Evolutionary conservation across 495 filamentous ascomycete species (phyloP).

Genomic region (Elaphomyces granulatus): DNA sequence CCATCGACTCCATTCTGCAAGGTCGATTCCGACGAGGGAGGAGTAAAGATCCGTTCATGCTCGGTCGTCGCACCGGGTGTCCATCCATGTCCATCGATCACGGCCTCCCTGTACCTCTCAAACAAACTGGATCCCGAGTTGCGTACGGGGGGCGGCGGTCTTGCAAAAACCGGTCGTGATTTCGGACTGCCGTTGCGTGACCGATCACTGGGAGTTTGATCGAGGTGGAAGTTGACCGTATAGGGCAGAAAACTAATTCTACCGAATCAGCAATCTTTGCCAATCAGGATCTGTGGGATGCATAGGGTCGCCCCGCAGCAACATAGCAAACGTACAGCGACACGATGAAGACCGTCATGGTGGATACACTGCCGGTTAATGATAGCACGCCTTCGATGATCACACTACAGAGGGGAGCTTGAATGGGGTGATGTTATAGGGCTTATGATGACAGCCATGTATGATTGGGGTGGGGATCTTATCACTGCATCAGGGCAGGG

Average conservation of each 20-base stretch:
- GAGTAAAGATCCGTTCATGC: slow-evolving; percentile 45
- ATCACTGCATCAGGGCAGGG: too few species aligned
- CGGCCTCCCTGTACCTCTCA: slow-evolving; percentile 27
- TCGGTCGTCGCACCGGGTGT: slow-evolving; percentile 48
- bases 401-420: too few species aligned
- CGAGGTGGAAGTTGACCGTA: slow-evolving; percentile 60
- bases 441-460: too few species aligned
- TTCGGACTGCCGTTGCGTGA: neutral
- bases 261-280: too few species aligned
- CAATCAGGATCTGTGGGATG: too few species aligned
- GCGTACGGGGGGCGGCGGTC: slow-evolving; percentile 22
- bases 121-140: slow-evolving; percentile 22
- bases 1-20: slow-evolving; percentile 18
- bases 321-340: slow-evolving; percentile 51
- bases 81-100: slow-evolving; percentile 16
- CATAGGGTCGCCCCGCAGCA: too few species aligned
- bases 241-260: slow-evolving; percentile 86
- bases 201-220: slow-evolving; percentile 13
- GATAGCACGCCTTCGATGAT: too few species aligned
- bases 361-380: slow-evolving; percentile 20
- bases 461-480: too few species aligned
- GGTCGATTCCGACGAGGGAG: slow-evolving; percentile 14
- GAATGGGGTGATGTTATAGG: too few species aligned
- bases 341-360: slow-evolving; percentile 69
- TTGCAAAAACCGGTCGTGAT: slow-evolving; percentile 8